Conservation (phyloP, 2,329 filamentous ascomycete genomes). For the Cytospora piceicola region DNA sequence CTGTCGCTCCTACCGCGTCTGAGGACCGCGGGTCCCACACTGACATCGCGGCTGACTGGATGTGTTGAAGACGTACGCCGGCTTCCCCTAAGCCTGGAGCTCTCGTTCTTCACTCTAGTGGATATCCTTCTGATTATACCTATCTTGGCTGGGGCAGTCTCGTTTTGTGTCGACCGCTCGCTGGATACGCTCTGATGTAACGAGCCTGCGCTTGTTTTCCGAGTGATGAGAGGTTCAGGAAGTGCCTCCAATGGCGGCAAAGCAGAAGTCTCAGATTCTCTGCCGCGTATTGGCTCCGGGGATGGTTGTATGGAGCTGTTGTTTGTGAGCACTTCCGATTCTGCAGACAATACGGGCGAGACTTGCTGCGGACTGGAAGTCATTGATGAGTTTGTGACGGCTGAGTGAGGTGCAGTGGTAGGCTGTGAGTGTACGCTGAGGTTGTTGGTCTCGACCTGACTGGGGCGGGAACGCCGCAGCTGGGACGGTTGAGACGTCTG, state of each 20-base stretch:
- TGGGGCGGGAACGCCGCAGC: slow-evolving; percentile 49
- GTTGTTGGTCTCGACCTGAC: slow-evolving; percentile 53
- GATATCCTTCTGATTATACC: slow-evolving; percentile 82
- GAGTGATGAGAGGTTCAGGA: slow-evolving; percentile 65
- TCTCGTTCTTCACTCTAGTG: slow-evolving; percentile 72
- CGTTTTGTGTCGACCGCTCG: slow-evolving; percentile 60
- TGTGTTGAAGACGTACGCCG: slow-evolving; percentile 79
- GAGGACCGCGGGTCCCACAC: slow-evolving; percentile 86
- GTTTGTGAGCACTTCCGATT: slow-evolving; percentile 55
- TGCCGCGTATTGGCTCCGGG: slow-evolving; percentile 63
- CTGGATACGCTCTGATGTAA: slow-evolving; percentile 63
- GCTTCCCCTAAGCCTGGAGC: slow-evolving; percentile 38
- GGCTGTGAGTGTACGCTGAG: slow-evolving; percentile 42
- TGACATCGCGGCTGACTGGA: slow-evolving; percentile 79
- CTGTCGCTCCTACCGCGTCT: slow-evolving; percentile 82
- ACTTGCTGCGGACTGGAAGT: slow-evolving; percentile 59
- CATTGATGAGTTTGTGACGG: slow-evolving; percentile 59
- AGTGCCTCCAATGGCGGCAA: slow-evolving; percentile 47
- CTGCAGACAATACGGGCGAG: slow-evolving; percentile 62
- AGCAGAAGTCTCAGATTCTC: slow-evolving; percentile 41
- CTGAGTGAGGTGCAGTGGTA: slow-evolving; percentile 52
- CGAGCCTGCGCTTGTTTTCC: slow-evolving; percentile 63
- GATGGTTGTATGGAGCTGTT: slow-evolving; percentile 69
- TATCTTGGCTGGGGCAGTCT: slow-evolving; percentile 50
- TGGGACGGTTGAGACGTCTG: slow-evolving; percentile 44